Conservation (phyloP, 1,139 yeast species). For the Casaregolazyma suthepensis region DNA sequence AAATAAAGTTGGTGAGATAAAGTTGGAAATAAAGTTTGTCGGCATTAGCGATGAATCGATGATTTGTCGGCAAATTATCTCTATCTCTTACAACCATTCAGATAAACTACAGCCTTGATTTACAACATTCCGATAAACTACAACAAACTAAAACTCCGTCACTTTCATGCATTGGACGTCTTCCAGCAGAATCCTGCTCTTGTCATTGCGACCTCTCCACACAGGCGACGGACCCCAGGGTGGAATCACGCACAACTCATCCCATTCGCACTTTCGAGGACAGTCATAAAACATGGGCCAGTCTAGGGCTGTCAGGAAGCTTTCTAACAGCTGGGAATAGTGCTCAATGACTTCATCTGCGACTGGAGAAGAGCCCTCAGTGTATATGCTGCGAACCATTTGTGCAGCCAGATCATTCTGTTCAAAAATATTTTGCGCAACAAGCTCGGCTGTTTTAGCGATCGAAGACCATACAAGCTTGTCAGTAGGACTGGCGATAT, state of each 20-base stretch:
- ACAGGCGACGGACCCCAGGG: slow-evolving; percentile 49
- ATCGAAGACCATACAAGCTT: slow-evolving; percentile 43
- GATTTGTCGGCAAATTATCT: too few species aligned
- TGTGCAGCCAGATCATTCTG: slow-evolving; percentile 24
- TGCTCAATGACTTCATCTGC: slow-evolving; percentile 9
- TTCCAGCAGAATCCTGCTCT: not conserved
- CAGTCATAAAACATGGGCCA: slow-evolving; percentile 46
- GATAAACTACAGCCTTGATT: too few species aligned
- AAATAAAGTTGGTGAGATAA: not conserved
- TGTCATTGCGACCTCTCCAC: not conserved
- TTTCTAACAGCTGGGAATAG: slow-evolving; percentile 17
- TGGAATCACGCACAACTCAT: slow-evolving; percentile 48
- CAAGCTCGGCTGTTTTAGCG: slow-evolving; percentile 34
- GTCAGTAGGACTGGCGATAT: slow-evolving; percentile 35
- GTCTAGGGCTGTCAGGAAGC: slow-evolving; percentile 28
- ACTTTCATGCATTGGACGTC: not conserved
- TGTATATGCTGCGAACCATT: not conserved
- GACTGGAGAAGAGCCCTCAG: not conserved
- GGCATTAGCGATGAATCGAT: too few species aligned
- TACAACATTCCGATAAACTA: too few species aligned
- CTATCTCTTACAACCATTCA: too few species aligned
- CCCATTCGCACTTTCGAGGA: slow-evolving; percentile 35
- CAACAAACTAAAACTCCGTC: not conserved
- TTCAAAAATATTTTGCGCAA: slow-evolving; percentile 35
- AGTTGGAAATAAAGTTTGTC: too few species aligned